Conservation (phyloP, 2,329 filamentous ascomycete species). For the Sclerotinia nivalis region DNA sequence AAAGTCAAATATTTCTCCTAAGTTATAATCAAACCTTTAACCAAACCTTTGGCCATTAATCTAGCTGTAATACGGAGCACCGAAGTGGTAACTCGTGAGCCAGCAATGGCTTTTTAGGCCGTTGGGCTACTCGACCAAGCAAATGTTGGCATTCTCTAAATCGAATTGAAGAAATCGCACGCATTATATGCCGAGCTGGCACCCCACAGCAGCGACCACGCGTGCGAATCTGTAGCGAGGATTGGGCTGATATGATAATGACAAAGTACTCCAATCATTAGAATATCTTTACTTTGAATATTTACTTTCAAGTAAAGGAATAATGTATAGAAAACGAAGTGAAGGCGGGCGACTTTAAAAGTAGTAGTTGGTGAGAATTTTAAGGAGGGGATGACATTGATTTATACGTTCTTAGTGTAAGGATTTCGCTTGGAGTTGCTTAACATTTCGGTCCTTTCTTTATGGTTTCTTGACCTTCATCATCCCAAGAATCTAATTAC, state of each 20-base stretch:
- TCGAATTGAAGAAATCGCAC: neutral
- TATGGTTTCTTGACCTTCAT: slow-evolving; percentile 5
- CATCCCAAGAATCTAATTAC: neutral
- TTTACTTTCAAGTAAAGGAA: neutral
- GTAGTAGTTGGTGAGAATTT: no score
- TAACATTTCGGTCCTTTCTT: neutral
- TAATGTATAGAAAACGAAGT: neutral
- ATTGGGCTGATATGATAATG: neutral
- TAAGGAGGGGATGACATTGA: neutral
- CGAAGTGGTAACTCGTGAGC: neutral
- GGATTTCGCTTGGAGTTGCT: slow-evolving; percentile 7
- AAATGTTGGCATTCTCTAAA: neutral
- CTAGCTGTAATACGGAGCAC: neutral
- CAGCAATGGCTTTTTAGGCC: neutral
- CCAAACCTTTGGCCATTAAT: neutral
- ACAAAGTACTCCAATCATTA: neutral
- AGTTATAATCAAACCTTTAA: neutral
- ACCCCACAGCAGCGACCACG: neutral
- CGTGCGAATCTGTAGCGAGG: neutral
- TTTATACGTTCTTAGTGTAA: slow-evolving; percentile 8
- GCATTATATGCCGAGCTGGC: neutral
- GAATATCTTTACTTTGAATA: neutral
- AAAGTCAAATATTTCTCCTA: neutral
- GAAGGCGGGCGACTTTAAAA: neutral
- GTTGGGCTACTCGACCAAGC: neutral